These are phyloP conservation scores for Nakaseomyces kungkrabaensis DNA, from an alignment of 1,139 yeast genomes.

Conservation along the genomic window DNA sequence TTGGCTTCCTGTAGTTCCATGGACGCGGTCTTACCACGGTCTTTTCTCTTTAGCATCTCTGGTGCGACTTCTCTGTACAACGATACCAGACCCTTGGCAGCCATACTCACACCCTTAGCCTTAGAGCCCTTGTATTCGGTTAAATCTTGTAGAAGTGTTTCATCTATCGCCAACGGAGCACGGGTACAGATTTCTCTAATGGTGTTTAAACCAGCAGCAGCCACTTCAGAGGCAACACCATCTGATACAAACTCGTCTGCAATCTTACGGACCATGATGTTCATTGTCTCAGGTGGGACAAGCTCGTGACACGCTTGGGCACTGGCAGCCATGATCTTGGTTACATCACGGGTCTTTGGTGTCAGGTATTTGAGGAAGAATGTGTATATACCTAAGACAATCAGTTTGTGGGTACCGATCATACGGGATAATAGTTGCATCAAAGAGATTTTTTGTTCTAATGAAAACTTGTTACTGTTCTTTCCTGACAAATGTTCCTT, in stretches of 20 bases:
- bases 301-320: slow-evolving; percentile 96
- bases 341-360: slow-evolving; percentile 88
- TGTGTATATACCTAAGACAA: slow-evolving; percentile 81
- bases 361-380: slow-evolving; percentile 81
- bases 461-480: slow-evolving; percentile 53
- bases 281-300: slow-evolving; percentile 88
- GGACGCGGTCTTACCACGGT: slow-evolving; percentile 85
- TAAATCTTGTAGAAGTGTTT: slow-evolving; percentile 76
- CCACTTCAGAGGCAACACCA: slow-evolving; percentile 96
- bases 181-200: slow-evolving; percentile 86
- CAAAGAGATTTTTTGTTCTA: slow-evolving; percentile 82
- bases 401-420: slow-evolving; percentile 88
- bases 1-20: slow-evolving; percentile 61
- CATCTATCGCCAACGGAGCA: slow-evolving; percentile 89
- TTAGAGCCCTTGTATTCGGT: slow-evolving; percentile 87
- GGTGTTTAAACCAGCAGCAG: slow-evolving; percentile 94
- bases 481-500: slow-evolving; percentile 62
- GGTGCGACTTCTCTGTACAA: slow-evolving; percentile 93
- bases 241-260: slow-evolving; percentile 97
- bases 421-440: slow-evolving; percentile 80
- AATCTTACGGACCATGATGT: slow-evolving; percentile 72
- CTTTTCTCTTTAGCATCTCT: slow-evolving; percentile 80
- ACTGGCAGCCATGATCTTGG: slow-evolving; percentile 91
- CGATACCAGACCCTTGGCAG: slow-evolving; percentile 81
- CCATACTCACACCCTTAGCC: slow-evolving; percentile 87